Percentiles rank a stretch among this genome's conserved stretches.
phyloP scores from a whole-genome alignment of 495 filamentous ascomycete species.

The Trichoderma parareesei region DNA sequence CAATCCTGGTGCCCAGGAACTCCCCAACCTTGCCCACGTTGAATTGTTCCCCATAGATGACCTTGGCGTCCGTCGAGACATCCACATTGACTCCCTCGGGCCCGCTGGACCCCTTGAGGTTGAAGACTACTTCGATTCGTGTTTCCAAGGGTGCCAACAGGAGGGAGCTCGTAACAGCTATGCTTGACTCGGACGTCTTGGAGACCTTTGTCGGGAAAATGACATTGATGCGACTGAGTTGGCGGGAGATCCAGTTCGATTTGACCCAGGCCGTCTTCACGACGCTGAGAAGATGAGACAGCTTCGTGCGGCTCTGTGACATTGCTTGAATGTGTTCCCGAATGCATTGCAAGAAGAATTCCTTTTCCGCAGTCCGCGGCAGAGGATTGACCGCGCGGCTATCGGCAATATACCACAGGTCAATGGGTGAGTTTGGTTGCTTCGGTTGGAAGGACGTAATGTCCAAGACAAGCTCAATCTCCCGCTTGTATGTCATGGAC shows the following conservation, averaged over 20 bases:
- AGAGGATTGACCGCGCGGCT: constrained; percentile 40
- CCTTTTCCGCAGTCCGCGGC: constrained; percentile 44
- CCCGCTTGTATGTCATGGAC: constrained; percentile 68
- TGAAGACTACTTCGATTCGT: constrained; percentile 48
- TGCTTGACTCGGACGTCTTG: constrained; percentile 48
- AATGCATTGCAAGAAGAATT: constrained; percentile 64
- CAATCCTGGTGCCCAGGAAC: constrained; percentile 45
- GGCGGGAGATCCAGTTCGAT: constrained; percentile 41
- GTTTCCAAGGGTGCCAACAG: constrained; percentile 50
- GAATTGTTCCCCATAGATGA: constrained; percentile 62
- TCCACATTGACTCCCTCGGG: constrained; percentile 36
- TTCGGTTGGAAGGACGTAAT: constrained; percentile 46
- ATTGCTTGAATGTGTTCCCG: constrained; percentile 48
- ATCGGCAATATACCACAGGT: constrained; percentile 47
- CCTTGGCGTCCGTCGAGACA: constrained; percentile 37
- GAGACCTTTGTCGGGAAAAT: constrained; percentile 44
- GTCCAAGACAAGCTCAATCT: constrained; percentile 72
- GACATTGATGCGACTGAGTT: constrained; percentile 46
- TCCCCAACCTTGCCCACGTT: constrained; percentile 54
- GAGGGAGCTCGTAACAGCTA: constrained; percentile 45
- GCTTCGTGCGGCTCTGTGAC: constrained; percentile 37
- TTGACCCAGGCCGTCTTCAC: constrained; percentile 54
- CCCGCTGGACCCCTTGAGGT: constrained; percentile 17
- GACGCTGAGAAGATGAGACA: constrained; percentile 45
- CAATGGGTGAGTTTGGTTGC: constrained; percentile 28